Base-by-base conservation (phyloP, 116 monocot genomes). In the Iris pallida region DNA sequence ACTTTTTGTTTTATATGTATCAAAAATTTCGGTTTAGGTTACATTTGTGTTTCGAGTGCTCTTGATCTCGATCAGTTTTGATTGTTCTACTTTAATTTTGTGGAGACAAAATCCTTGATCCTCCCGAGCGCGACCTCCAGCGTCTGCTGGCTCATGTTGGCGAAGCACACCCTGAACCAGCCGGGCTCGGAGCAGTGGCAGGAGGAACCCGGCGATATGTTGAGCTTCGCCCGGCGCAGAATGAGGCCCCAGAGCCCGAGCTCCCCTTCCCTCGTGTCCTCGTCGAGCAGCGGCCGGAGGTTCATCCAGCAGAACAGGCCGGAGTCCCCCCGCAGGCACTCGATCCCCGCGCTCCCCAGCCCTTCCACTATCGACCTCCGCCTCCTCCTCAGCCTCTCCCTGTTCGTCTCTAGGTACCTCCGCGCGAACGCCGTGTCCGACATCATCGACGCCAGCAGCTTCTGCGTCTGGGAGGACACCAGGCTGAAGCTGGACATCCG, bases 281-380 rank as follows among this genome's bases (percentile, higher is more conserved):
- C 73, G 3, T 80, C 84, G 9, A 91, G 77, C 70, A 91, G 61
- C 11, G 68, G 72, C 8, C 75, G 56, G n/a, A 91, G 19, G 45
- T 91, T 82, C 80, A 87, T 77, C 87, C 87, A 91, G 64, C 87
- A 87, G 57, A 91, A 91, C 13, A 91, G 69, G n/a, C 91, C 91
- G 0, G 87, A 87, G 70, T 91, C 80, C 45, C 91, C 87, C 20
- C 71, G 41, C 71, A 91, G 62, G 64, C 85, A 91, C 68, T 79
- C 77, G 12, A 91, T 76, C 41, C 87, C 91, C 3, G 70, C 68
- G 47, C 12, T 48, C 62, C 53, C 71, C 55, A 91, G 55, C 56
- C 75, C 85, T 7, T 75, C 64, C 15, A 82, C 58, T 0, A 91
- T 68, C 8, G 16, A 70, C 17, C 59, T 68, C 16, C 73, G 68